These are phyloP conservation scores for Trypanosomatidae sp. DNA, from an alignment of 208 protist species.

Conservation along the genomic window DNA sequence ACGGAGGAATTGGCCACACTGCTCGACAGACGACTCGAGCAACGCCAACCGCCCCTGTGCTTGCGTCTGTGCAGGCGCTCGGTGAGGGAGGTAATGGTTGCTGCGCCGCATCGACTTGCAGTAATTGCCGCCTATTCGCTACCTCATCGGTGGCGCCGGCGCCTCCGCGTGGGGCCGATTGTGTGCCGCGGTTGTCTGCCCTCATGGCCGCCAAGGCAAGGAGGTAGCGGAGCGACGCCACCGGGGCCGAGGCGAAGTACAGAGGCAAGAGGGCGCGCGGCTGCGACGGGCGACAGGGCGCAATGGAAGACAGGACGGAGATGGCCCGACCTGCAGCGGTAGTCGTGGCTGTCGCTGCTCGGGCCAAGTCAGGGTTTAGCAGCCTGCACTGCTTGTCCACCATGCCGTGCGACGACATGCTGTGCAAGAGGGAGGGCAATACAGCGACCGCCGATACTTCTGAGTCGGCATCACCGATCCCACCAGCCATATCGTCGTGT, in stretches of 20 bases:
- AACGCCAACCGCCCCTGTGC: not conserved
- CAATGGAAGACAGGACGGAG: not conserved
- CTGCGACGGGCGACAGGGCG: not conserved
- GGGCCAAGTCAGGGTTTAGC: not conserved
- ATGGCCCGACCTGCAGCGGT: not conserved
- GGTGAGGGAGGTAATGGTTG: not conserved
- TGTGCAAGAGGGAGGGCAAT: not conserved
- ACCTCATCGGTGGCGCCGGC: not conserved
- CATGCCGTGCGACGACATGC: not conserved
- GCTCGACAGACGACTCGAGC: constrained; percentile 7
- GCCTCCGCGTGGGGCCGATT: not conserved
- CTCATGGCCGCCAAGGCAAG: not conserved
- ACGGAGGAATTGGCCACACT: constrained; percentile 9
- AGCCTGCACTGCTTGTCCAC: not conserved
- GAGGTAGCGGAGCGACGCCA: constrained; percentile 1
- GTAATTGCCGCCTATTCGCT: not conserved
- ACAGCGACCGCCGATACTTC: not conserved
- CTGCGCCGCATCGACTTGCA: not conserved
- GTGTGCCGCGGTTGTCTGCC: not conserved
- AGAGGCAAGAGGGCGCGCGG: not conserved
- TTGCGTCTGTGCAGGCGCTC: not conserved
- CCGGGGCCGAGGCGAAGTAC: not conserved
- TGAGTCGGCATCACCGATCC: not conserved
- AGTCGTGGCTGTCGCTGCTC: not conserved
- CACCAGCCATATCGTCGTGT: not conserved